These are phyloP conservation scores for Pichia nanzhaoensis DNA, from an alignment of 805 yeast species.

Conservation along the genomic window DNA sequence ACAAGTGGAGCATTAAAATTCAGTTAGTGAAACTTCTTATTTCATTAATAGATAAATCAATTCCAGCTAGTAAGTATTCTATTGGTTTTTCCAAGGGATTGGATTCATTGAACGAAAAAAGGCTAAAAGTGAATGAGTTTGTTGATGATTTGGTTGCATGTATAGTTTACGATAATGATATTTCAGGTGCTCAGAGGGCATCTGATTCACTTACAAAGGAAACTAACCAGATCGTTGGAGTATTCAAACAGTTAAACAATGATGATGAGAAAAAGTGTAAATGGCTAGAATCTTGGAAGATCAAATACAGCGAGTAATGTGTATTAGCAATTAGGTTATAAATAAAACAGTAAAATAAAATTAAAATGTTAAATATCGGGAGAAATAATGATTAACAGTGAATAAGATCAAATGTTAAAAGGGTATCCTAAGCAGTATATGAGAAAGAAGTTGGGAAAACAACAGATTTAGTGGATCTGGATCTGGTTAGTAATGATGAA, in stretches of 20 bases:
- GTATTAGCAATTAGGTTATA: neutral
- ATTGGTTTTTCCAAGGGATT: conserved; percentile 34
- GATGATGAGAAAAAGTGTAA: conserved; percentile 45
- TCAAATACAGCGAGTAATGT: conserved; percentile 33
- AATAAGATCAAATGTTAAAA: neutral
- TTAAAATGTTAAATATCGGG: neutral
- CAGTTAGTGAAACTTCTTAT: conserved; percentile 52
- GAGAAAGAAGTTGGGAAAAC: conserved; percentile 7
- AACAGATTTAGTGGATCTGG: conserved; percentile 5
- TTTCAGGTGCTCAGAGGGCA: conserved; percentile 30
- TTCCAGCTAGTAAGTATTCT: conserved; percentile 34
- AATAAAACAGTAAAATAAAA: neutral
- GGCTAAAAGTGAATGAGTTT: conserved; percentile 36
- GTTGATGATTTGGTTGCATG: conserved; percentile 57
- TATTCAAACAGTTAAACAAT: conserved; percentile 42
- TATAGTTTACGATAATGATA: conserved; percentile 39
- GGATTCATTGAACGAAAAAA: conserved; percentile 40
- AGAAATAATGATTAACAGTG: too few relatives aligned
- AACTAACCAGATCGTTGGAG: conserved; percentile 26
- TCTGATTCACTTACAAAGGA: conserved; percentile 18
- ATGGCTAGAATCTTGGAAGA: conserved; percentile 52
- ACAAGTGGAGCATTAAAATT: conserved; percentile 45
- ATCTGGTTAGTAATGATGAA: conserved; percentile 11
- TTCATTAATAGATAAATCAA: conserved; percentile 51
- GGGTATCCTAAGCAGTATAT: conserved; percentile 3